Evolutionary conservation across 441 rosid species (phyloP).

Genomic region (Euphorbia schlechtendalii): DNA sequence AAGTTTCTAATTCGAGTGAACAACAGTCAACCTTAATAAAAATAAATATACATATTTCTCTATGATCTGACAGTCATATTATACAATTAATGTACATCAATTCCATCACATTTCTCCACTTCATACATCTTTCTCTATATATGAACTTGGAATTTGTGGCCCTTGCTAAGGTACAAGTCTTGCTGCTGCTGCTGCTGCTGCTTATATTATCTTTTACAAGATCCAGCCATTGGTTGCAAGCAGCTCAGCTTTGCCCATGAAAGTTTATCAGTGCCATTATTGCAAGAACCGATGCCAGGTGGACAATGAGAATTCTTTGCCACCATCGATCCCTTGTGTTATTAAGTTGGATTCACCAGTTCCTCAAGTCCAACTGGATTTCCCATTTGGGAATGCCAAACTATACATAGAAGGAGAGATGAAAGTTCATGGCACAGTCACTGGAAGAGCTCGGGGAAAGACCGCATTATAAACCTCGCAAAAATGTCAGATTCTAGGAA

Average conservation of each 20-base stretch:
- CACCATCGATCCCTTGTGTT: neutral
- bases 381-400: neutral
- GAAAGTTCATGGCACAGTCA: constrained; percentile 16
- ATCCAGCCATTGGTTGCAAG: neutral
- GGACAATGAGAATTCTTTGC: neutral
- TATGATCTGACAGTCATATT: neutral
- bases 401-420: neutral
- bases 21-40: neutral
- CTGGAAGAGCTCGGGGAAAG: constrained; percentile 64
- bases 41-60: neutral
- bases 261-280: neutral
- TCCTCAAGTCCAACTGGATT: neutral
- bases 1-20: neutral
- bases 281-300: neutral
- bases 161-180: neutral
- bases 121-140: neutral
- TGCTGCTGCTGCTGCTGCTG: neutral
- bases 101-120: neutral
- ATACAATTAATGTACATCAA: neutral
- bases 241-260: neutral
- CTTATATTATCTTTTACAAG: neutral
- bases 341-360: neutral
- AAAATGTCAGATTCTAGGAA: constrained; percentile 78
- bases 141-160: neutral
- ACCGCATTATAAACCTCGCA: constrained; percentile 88